These are phyloP conservation scores for Immersiella caudata DNA, from an alignment of 495 filamentous ascomycete genomes.

Conservation along the genomic window DNA sequence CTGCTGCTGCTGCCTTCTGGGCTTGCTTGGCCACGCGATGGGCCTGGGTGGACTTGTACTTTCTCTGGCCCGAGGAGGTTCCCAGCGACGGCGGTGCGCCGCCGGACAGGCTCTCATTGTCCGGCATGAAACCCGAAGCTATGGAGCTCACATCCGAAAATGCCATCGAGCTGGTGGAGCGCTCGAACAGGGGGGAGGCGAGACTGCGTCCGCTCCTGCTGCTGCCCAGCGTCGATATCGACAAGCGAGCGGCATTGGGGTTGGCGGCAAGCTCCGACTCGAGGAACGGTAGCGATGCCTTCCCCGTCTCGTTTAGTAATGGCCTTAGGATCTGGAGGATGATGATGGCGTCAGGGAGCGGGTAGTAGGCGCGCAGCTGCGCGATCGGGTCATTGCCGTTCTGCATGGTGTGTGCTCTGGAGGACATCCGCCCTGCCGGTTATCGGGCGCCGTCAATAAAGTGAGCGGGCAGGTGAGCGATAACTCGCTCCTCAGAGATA, in stretches of 20 bases:
- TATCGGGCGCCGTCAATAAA: slow-evolving; percentile 6
- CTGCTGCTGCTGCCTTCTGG: background rate
- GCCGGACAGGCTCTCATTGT: slow-evolving; percentile 10
- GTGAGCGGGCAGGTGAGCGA: background rate
- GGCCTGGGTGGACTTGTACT: slow-evolving; percentile 5
- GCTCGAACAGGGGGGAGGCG: slow-evolving; percentile 9
- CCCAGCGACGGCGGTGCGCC: background rate
- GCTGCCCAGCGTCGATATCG: slow-evolving; percentile 16
- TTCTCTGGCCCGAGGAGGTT: background rate
- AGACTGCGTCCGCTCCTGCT: slow-evolving; percentile 18
- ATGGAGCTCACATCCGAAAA: slow-evolving; percentile 23
- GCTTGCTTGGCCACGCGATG: slow-evolving; percentile 10
- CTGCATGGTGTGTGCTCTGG: slow-evolving; percentile 11
- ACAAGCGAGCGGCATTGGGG: slow-evolving; percentile 5
- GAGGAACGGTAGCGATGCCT: slow-evolving; percentile 8
- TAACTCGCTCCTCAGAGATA: background rate
- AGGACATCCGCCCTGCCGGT: background rate
- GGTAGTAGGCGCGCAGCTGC: slow-evolving; percentile 17
- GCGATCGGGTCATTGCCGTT: slow-evolving; percentile 10
- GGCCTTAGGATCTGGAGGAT: slow-evolving; percentile 13
- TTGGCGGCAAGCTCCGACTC: slow-evolving; percentile 16
- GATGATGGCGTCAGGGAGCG: slow-evolving; percentile 10
- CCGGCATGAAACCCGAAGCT: slow-evolving; percentile 13
- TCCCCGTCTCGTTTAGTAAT: slow-evolving; percentile 11
- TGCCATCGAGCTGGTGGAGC: slow-evolving; percentile 16